Evolutionary conservation across 148 eudicot genomes (phyloP).

Genomic region (Talinum fruticosum): DNA sequence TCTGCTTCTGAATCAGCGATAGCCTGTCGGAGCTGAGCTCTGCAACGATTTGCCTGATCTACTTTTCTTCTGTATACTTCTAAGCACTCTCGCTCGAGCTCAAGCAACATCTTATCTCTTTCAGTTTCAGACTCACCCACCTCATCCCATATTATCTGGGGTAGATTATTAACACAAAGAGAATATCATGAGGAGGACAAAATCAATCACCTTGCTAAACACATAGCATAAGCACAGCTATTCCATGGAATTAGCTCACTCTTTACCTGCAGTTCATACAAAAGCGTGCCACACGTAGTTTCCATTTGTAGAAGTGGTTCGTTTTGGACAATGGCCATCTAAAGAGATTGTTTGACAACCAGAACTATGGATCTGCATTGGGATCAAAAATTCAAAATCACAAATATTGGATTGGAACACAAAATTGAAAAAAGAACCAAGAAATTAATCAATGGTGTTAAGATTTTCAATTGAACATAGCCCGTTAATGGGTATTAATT

Average conservation of each 20-base stretch:
- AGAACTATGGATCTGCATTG: slow-evolving; percentile 9
- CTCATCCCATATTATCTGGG: slow-evolving; percentile 65
- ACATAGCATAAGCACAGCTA: slow-evolving; percentile 2
- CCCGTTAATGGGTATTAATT: not conserved
- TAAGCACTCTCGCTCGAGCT: slow-evolving; percentile 61
- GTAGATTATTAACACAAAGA: slow-evolving; percentile 5
- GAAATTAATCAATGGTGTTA: too few relatives aligned
- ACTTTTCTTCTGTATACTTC: slow-evolving; percentile 62
- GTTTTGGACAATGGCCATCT: slow-evolving; percentile 29
- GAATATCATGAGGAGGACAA: not conserved
- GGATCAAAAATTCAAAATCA: slow-evolving; percentile 4
- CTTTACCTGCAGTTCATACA: slow-evolving; percentile 46
- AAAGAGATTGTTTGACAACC: slow-evolving; percentile 8
- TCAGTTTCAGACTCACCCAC: slow-evolving; percentile 53
- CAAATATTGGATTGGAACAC: too few relatives aligned
- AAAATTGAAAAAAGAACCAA: too few relatives aligned
- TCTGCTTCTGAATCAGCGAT: slow-evolving; percentile 69
- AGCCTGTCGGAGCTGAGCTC: slow-evolving; percentile 60
- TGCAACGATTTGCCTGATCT: slow-evolving; percentile 54
- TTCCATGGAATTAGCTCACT: not conserved
- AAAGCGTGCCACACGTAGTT: slow-evolving; percentile 54
- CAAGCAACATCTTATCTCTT: slow-evolving; percentile 51
- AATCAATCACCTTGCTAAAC: slow-evolving; percentile 4
- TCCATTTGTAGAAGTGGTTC: slow-evolving; percentile 43
- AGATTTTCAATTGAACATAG: too few relatives aligned